Evolutionary conservation across 2,329 filamentous ascomycete genomes (phyloP).

Genomic region (Xylariaceae sp.): DNA sequence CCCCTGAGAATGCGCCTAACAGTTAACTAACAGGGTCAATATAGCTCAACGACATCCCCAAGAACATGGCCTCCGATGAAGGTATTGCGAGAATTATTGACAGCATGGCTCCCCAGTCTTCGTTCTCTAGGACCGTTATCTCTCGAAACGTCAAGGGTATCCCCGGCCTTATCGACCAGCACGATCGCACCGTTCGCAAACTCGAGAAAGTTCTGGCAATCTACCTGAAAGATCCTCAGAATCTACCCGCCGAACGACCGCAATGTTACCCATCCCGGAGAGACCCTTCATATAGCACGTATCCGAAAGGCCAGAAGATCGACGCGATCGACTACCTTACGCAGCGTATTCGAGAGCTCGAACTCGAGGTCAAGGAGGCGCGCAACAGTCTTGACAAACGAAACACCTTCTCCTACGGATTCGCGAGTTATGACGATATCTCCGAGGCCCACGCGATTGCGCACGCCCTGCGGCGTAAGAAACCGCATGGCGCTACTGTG

Average conservation of each 20-base stretch:
- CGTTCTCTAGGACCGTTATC: constrained; percentile 50
- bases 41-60: constrained; percentile 78
- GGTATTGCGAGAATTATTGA: constrained; percentile 82
- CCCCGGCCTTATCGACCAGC: constrained; percentile 76
- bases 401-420: constrained; percentile 85
- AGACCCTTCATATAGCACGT: constrained; percentile 61
- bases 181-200: constrained; percentile 72
- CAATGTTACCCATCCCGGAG: constrained; percentile 75
- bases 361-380: constrained; percentile 77
- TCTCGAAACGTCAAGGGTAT: constrained; percentile 89
- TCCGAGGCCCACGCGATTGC: constrained; percentile 83
- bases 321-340: constrained; percentile 95
- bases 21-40: constrained; percentile 30
- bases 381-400: constrained; percentile 78
- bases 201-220: constrained; percentile 81
- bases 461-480: constrained; percentile 73
- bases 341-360: constrained; percentile 74
- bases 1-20: neutral
- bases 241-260: constrained; percentile 71
- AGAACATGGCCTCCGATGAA: constrained; percentile 72
- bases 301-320: constrained; percentile 64
- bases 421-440: constrained; percentile 88
- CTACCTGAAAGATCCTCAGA: constrained; percentile 82
- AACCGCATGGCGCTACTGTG: constrained; percentile 71
- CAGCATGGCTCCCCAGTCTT: constrained; percentile 66